Base-by-base conservation (phyloP, 2,329 filamentous ascomycete species). In the Scedosporium dehoogii region DNA sequence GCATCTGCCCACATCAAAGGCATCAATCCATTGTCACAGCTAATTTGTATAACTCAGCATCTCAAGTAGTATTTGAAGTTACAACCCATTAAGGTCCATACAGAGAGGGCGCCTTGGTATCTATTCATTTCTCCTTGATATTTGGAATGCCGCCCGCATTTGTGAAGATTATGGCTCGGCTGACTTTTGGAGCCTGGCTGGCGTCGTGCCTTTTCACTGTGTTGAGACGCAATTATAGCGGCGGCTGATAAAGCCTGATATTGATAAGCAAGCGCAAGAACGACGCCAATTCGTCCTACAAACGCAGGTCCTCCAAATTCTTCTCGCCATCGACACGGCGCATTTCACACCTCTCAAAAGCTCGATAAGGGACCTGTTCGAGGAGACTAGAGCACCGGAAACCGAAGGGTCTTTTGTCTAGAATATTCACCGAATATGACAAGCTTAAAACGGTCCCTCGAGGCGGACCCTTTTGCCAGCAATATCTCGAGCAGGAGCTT, bases 401-500 rank as follows among this genome's bases (percentile, higher is more conserved):
- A 18, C 42, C 18, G 6, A 42, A 18, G 10, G 23, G 29, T 25
- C 29, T 7, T n/a, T 3, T 16, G 29, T 14, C 27, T 33, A 14
- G 7, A 14, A 27, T 29, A 58, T 4, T 2, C 27, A n/a, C 6
- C 62, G 66, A 74, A 67, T 5, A 88, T 89, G 86, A 84, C 85
- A 64, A 88, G 85, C 69, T 79, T 89, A 65, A 89, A 88, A 72
- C 75, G 85, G 70, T 78, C 79, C 7, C 72, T 79, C 56, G 79
- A 78, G 27, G 73, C 76, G 27, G 82, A 85, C 62, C 76, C 81
- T 10, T 73, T 79, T 64, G 82, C 86, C 33, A 80, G 87, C 57
- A 96, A 89, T 71, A 88, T 97, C 67, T 93, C 92, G 38, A 97
- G 89, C 83, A 99, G 97, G 78, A 86, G 96, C 69, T 99, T 96